phyloP scores from a whole-genome alignment of 2,329 filamentous ascomycete genomes.

The Grosmannia clavigera region DNA sequence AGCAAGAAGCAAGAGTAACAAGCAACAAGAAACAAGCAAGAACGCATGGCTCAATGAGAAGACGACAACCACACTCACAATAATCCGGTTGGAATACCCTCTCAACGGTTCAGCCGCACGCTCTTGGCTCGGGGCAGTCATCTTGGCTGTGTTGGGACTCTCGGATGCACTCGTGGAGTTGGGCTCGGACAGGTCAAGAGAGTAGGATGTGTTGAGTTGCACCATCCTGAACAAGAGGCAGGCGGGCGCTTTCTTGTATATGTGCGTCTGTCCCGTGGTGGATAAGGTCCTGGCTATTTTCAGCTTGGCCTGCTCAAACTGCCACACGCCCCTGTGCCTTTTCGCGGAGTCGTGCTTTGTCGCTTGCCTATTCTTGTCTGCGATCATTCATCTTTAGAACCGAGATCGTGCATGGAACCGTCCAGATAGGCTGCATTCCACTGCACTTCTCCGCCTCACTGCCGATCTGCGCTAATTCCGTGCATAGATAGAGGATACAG shows the following conservation, averaged over 20 bases:
- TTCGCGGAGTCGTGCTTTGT: neutral
- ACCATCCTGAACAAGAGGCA: neutral
- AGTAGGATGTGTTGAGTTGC: constrained; percentile 1
- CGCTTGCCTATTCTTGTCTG: neutral
- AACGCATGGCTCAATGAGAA: neutral
- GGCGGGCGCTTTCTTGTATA: neutral
- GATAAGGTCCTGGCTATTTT: neutral
- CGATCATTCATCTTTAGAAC: neutral
- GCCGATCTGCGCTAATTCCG: neutral
- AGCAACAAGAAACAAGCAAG: neutral
- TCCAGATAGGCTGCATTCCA: too few relatives aligned
- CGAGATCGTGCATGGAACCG: too few relatives aligned
- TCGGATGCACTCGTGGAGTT: neutral
- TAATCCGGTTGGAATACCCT: constrained; percentile 1
- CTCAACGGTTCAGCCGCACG: neutral
- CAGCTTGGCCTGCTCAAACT: neutral
- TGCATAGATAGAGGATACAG: neutral
- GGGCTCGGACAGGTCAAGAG: neutral
- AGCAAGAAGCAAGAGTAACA: neutral
- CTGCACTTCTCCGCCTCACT: neutral
- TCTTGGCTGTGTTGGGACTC: neutral
- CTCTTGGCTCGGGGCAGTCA: neutral
- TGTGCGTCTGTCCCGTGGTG: neutral
- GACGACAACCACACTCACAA: neutral
- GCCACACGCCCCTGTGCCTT: neutral